Evolutionary conservation across 176 grass and related monocot genomes (phyloP).

Genomic region (Zoysia japonica): DNA sequence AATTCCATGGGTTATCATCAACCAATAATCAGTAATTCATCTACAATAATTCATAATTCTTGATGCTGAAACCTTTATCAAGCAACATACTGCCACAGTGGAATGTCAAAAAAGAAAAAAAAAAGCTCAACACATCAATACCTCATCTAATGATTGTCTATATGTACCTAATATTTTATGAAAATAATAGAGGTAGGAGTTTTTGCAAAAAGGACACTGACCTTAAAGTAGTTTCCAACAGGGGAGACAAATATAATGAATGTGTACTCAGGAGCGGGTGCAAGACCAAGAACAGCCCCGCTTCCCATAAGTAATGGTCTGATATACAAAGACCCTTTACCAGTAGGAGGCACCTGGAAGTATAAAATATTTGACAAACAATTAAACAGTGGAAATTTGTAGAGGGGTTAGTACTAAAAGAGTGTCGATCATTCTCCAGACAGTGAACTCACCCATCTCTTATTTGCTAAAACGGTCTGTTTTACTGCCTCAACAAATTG

Average conservation of each 20-base stretch:
- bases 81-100: background rate
- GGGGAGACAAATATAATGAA: conserved; percentile 94
- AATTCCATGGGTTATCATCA: background rate
- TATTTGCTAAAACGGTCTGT: conserved; percentile 80
- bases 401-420: background rate
- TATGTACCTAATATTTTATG: background rate
- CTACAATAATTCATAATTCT: conserved; percentile 18
- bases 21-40: background rate
- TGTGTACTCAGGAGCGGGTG: conserved; percentile 85
- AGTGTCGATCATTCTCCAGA: background rate
- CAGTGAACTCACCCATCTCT: conserved; percentile 66
- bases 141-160: conserved; percentile 14
- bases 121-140: background rate
- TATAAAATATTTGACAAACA: conserved; percentile 35
- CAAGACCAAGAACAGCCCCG: conserved; percentile 85
- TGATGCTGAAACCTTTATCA: conserved; percentile 13
- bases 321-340: conserved; percentile 93
- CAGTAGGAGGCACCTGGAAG: conserved; percentile 77
- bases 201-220: conserved; percentile 27
- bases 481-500: conserved; percentile 92
- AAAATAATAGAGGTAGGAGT: conserved; percentile 10
- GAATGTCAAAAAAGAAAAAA: background rate
- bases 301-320: conserved; percentile 87
- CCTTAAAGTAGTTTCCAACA: conserved; percentile 99
- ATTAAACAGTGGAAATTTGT: conserved; percentile 25